phyloP scores from a whole-genome alignment of 2,329 filamentous ascomycete species.

The Thermochaetoides dissita region DNA sequence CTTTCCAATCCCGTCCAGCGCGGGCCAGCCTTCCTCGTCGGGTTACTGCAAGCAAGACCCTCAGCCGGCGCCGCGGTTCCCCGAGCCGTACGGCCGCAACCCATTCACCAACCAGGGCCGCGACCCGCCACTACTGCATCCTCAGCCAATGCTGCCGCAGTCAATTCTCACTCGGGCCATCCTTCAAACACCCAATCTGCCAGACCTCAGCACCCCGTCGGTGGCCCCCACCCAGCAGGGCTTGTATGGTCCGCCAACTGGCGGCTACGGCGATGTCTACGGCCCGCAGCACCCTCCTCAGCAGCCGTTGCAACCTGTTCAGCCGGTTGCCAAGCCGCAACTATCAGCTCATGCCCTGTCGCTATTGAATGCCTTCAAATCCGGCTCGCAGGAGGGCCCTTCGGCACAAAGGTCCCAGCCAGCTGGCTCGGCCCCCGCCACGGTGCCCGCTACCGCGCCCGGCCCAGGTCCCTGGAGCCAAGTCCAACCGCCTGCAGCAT shows the following conservation, averaged over 20 bases:
- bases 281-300: constrained; percentile 13
- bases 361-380: constrained; percentile 29
- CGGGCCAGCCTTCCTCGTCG: constrained; percentile 12
- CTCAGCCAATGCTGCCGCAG: constrained; percentile 40
- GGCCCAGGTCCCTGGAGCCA: constrained; percentile 10
- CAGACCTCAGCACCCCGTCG: too few species aligned
- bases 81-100: constrained; percentile 11
- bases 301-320: too few species aligned
- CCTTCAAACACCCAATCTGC: constrained; percentile 22
- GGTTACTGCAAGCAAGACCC: constrained; percentile 13
- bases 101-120: constrained; percentile 13
- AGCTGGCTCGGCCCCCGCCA: too few species aligned
- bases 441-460: too few species aligned
- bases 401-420: too few species aligned
- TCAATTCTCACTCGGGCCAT: constrained; percentile 33
- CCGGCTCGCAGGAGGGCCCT: constrained; percentile 7
- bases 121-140: constrained; percentile 24
- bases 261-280: constrained; percentile 1
- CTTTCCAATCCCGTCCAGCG: constrained; percentile 29
- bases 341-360: constrained; percentile 22
- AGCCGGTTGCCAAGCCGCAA: too few species aligned
- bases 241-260: not conserved
- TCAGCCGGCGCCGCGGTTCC: constrained; percentile 6
- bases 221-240: too few species aligned
- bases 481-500: constrained; percentile 3